phyloP scores from a whole-genome alignment of 202 grass and related monocot species.

The Saccharum hybrid region DNA sequence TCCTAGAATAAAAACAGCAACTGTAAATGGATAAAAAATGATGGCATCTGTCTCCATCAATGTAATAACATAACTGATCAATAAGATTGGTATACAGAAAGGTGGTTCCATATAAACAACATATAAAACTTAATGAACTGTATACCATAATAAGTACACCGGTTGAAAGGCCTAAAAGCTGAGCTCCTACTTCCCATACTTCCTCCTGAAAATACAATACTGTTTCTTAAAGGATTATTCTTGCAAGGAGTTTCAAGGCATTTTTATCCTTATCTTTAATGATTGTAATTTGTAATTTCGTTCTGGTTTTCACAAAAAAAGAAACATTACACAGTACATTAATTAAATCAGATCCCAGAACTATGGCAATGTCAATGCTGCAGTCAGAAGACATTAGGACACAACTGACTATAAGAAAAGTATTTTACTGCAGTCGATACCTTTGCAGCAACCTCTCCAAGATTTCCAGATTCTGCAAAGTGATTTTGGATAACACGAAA shows the following conservation, averaged over 20 bases:
- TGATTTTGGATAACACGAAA: constrained; percentile 95
- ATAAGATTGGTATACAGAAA: constrained; percentile 29
- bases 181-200: constrained; percentile 98
- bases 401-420: constrained; percentile 33
- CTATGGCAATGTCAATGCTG: constrained; percentile 13
- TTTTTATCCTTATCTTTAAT: neutral
- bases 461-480: constrained; percentile 81
- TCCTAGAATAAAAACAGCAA: constrained; percentile 60
- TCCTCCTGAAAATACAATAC: constrained; percentile 71
- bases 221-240: constrained; percentile 24
- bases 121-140: constrained; percentile 40
- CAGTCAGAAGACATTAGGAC: neutral
- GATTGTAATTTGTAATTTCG: neutral
- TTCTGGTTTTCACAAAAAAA: neutral
- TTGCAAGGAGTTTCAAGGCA: neutral
- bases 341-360: neutral
- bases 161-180: constrained; percentile 67
- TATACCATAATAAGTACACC: constrained; percentile 81
- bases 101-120: constrained; percentile 7
- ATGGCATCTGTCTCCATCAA: neutral
- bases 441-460: constrained; percentile 96
- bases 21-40: constrained; percentile 22
- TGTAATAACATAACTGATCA: constrained; percentile 34
- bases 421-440: constrained; percentile 53
- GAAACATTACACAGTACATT: constrained; percentile 1